Evolutionary conservation across 257 asterid species (phyloP).

Genomic region (Mentha longifolia): DNA sequence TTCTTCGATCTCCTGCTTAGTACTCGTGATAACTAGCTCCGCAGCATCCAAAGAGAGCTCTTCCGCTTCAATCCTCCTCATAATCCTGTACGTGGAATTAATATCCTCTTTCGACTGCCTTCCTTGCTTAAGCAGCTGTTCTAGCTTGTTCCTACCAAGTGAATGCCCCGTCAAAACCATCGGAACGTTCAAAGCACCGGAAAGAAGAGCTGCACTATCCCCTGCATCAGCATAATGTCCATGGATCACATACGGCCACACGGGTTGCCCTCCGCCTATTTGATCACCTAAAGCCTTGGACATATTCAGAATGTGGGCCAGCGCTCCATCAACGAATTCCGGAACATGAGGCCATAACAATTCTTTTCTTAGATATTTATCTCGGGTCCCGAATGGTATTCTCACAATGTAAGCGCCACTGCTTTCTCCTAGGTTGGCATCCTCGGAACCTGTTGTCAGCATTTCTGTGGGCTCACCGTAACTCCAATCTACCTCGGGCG

Average conservation of each 20-base stretch:
- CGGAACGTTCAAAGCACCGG: conserved; percentile 60
- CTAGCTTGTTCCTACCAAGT: conserved; percentile 68
- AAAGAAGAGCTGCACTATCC: conserved; percentile 61
- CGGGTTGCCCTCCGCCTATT: conserved; percentile 54
- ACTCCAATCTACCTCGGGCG: conserved; percentile 59
- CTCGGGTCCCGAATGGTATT: conserved; percentile 63
- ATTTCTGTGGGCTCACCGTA: conserved; percentile 72
- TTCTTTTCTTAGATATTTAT: conserved; percentile 63
- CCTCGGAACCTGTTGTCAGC: conserved; percentile 55
- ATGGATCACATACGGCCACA: conserved; percentile 71
- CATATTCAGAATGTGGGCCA: conserved; percentile 60
- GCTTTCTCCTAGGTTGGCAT: conserved; percentile 63
- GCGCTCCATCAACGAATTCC: conserved; percentile 67
- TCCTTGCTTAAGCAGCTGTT: conserved; percentile 69
- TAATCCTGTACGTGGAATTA: conserved; percentile 60
- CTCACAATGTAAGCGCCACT: conserved; percentile 68
- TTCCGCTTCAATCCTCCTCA: conserved; percentile 69
- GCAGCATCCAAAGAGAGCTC: conserved; percentile 64
- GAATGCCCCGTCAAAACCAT: conserved; percentile 76
- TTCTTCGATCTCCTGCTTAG: conserved; percentile 72
- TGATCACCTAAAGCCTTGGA: conserved; percentile 64
- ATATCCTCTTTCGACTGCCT: conserved; percentile 67
- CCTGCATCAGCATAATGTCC: conserved; percentile 81
- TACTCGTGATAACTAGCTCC: conserved; percentile 70
- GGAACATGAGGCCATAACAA: conserved; percentile 65